These are phyloP conservation scores for Mycena amicta DNA, from an alignment of 768 basidiomycete species.

Conservation along the genomic window DNA sequence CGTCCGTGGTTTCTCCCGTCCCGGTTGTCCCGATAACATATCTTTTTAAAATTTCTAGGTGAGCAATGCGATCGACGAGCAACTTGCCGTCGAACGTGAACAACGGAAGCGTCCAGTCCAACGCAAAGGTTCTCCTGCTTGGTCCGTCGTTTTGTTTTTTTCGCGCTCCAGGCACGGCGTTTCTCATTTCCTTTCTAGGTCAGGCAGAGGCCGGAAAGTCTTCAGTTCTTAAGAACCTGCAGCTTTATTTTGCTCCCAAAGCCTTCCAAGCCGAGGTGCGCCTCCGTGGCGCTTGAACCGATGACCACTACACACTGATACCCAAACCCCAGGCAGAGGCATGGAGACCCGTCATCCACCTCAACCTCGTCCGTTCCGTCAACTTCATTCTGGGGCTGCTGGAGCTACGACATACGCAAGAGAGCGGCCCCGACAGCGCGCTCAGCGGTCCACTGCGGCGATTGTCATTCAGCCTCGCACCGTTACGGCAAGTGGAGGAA, in stretches of 20 bases:
- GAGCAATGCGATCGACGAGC: slow-evolving; percentile 60
- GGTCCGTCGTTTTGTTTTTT: slow-evolving; percentile 39
- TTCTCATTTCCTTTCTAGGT: slow-evolving; percentile 43
- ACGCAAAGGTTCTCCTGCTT: slow-evolving; percentile 57
- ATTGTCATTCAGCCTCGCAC: slow-evolving; percentile 52
- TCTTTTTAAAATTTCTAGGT: slow-evolving; percentile 5
- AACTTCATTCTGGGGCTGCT: slow-evolving; percentile 41
- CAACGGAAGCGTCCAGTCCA: slow-evolving; percentile 39
- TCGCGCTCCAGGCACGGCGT: not conserved
- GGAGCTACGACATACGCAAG: slow-evolving; percentile 21
- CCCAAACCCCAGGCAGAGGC: slow-evolving; percentile 45
- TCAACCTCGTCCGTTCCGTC: slow-evolving; percentile 64
- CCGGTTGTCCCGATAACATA: not conserved
- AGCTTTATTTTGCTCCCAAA: slow-evolving; percentile 60
- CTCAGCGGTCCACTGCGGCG: slow-evolving; percentile 43
- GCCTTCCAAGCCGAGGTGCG: slow-evolving; percentile 58
- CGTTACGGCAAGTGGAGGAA: slow-evolving; percentile 58
- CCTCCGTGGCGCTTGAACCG: slow-evolving; percentile 1
- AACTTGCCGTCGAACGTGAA: slow-evolving; percentile 48
- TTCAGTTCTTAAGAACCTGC: slow-evolving; percentile 67
- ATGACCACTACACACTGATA: not conserved
- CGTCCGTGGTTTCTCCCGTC: slow-evolving; percentile 17
- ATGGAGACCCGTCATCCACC: slow-evolving; percentile 69
- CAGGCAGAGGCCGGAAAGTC: slow-evolving; percentile 74
- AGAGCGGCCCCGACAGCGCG: slow-evolving; percentile 7